These are phyloP conservation scores for Phytomonas francai DNA, from an alignment of 208 protist species.

Conservation along the genomic window DNA sequence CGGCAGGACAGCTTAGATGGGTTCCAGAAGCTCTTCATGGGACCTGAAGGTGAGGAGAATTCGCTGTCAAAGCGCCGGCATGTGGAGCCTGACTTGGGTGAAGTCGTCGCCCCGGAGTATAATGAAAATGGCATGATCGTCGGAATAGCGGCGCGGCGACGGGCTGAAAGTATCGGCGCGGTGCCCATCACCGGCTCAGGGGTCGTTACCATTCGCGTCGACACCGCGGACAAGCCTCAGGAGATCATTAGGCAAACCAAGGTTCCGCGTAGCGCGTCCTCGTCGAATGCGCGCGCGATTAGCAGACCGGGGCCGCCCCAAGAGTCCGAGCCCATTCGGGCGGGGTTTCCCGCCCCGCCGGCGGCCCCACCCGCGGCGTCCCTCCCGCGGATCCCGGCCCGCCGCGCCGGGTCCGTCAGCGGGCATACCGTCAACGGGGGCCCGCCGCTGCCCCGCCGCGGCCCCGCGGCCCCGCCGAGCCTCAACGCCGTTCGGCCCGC, in stretches of 20 bases:
- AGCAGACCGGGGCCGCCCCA: not conserved
- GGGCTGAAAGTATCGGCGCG: constrained; percentile 44
- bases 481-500: constrained; percentile 31
- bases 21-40: too few species aligned
- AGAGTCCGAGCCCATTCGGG: not conserved
- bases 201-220: constrained; percentile 60
- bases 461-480: constrained; percentile 32
- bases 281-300: constrained; percentile 12
- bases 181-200: constrained; percentile 7
- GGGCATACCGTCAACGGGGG: constrained; percentile 44
- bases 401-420: constrained; percentile 38
- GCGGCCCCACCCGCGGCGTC: too few species aligned
- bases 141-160: constrained; percentile 66
- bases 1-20: too few species aligned
- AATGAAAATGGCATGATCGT: constrained; percentile 61
- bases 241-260: constrained; percentile 44
- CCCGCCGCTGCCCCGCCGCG: constrained; percentile 56
- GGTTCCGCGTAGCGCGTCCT: constrained; percentile 44
- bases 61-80: constrained; percentile 7
- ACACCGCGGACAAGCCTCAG: constrained; percentile 47
- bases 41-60: too few species aligned
- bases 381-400: not conserved
- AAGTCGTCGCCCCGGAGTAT: constrained; percentile 16
- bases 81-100: not conserved
- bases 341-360: too few species aligned